phyloP scores from a whole-genome alignment of 2,329 filamentous ascomycete species.

The Plenodomus biglobosus region DNA sequence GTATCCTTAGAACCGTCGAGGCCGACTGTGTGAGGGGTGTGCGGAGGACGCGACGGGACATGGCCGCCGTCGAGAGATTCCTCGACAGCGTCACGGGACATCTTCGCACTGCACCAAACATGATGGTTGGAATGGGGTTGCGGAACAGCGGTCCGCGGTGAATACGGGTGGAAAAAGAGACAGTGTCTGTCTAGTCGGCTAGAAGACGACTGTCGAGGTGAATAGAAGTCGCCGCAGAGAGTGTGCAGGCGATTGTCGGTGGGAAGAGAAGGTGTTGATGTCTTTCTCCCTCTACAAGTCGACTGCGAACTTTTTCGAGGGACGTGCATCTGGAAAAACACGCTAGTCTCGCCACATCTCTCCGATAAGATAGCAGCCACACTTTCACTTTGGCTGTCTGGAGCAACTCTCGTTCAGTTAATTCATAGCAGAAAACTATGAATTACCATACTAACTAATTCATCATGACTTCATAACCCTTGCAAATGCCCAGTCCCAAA shows the following conservation, averaged over 20 bases:
- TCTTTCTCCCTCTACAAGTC: slow-evolving; percentile 5
- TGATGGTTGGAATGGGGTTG: slow-evolving; percentile 26
- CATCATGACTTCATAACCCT: slow-evolving; percentile 1
- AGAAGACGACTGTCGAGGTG: background rate
- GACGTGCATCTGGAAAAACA: slow-evolving; percentile 15
- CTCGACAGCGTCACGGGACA: slow-evolving; percentile 44
- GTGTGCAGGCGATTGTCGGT: slow-evolving; percentile 13
- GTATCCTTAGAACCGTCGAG: slow-evolving; percentile 21
- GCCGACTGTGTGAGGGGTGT: slow-evolving; percentile 22
- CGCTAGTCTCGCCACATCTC: slow-evolving; percentile 13
- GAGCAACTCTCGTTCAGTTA: too few relatives aligned
- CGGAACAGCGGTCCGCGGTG: slow-evolving; percentile 10
- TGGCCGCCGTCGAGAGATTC: slow-evolving; percentile 26
- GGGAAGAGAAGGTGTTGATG: slow-evolving; percentile 16
- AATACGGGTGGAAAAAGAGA: slow-evolving; percentile 13
- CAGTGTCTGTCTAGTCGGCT: background rate
- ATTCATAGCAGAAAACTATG: too few relatives aligned
- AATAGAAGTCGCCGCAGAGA: slow-evolving; percentile 9
- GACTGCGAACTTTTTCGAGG: slow-evolving; percentile 27
- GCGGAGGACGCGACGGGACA: slow-evolving; percentile 31
- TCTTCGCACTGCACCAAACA: slow-evolving; percentile 50
- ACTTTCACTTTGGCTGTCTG: background rate
- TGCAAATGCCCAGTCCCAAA: slow-evolving; percentile 2
- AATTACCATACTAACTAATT: too few relatives aligned
- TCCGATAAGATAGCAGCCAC: slow-evolving; percentile 18